Evolutionary conservation across 345 rosid species (phyloP).

Genomic region (Eucalyptus regnans): DNA sequence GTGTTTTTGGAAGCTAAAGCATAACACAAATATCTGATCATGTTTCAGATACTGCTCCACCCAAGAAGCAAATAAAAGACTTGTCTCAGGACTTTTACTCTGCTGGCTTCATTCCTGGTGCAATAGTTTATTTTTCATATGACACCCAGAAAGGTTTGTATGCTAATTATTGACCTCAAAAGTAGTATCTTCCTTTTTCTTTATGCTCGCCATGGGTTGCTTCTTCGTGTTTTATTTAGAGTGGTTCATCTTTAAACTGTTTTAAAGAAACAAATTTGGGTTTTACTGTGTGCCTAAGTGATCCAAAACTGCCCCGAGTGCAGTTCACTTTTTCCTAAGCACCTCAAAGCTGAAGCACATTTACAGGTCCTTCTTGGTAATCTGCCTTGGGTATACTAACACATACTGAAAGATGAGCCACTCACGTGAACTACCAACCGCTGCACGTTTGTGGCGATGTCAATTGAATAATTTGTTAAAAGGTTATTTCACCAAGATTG

Average conservation of each 20-base stretch:
- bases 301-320: neutral
- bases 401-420: neutral
- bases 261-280: neutral
- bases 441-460: neutral
- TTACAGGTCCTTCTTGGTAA: neutral
- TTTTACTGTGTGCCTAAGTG: neutral
- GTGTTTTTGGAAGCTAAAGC: neutral
- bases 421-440: neutral
- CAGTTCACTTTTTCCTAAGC: neutral
- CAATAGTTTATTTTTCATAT: conserved; percentile 74
- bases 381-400: neutral
- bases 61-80: conserved; percentile 72
- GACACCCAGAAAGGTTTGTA: conserved; percentile 50
- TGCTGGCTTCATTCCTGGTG: conserved; percentile 90
- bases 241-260: neutral
- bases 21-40: neutral
- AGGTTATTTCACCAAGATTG: neutral
- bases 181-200: neutral
- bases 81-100: conserved; percentile 68
- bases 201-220: neutral
- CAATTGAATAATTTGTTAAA: neutral
- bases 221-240: neutral
- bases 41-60: conserved; percentile 81
- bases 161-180: neutral
- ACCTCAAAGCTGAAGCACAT: neutral